Evolutionary conservation across 805 yeast genomes (phyloP).

Genomic region (Metschnikowia cerradonensis): DNA sequence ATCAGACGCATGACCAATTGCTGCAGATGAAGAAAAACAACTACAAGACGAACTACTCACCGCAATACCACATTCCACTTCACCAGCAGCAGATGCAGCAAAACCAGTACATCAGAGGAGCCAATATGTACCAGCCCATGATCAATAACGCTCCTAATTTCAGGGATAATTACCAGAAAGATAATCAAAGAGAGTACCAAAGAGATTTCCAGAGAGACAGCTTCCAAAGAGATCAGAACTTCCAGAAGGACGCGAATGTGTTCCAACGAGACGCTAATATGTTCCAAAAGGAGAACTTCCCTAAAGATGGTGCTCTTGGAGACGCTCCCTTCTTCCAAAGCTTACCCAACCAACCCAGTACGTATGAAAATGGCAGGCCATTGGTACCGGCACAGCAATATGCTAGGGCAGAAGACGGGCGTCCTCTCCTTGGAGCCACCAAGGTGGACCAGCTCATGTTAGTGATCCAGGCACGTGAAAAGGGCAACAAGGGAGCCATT

Average conservation of each 20-base stretch:
- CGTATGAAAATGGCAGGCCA: constrained; percentile 16
- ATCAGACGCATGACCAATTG: neutral
- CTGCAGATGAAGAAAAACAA: neutral
- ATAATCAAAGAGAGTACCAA: neutral
- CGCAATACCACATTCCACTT: neutral
- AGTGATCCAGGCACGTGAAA: constrained; percentile 82
- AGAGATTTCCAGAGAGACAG: neutral
- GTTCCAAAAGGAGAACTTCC: neutral
- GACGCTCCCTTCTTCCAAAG: neutral
- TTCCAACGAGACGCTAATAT: neutral
- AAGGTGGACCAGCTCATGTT: constrained; percentile 89
- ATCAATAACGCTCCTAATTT: neutral
- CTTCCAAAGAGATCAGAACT: neutral
- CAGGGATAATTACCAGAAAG: too few relatives aligned
- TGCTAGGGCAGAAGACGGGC: constrained; percentile 53
- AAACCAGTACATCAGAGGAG: neutral
- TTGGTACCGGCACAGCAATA: constrained; percentile 46
- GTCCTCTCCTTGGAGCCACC: constrained; percentile 78
- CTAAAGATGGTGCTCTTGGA: neutral
- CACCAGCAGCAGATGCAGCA: neutral
- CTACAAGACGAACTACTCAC: neutral
- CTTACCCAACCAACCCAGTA: neutral
- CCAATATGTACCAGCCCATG: neutral
- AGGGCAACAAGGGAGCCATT: constrained; percentile 63
- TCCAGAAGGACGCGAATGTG: neutral